A percentile compares a stretch with the other conserved stretches of the same genome.
phyloP scores from a whole-genome alignment of 208 protist genomes.

The Leishmania arabica region DNA sequence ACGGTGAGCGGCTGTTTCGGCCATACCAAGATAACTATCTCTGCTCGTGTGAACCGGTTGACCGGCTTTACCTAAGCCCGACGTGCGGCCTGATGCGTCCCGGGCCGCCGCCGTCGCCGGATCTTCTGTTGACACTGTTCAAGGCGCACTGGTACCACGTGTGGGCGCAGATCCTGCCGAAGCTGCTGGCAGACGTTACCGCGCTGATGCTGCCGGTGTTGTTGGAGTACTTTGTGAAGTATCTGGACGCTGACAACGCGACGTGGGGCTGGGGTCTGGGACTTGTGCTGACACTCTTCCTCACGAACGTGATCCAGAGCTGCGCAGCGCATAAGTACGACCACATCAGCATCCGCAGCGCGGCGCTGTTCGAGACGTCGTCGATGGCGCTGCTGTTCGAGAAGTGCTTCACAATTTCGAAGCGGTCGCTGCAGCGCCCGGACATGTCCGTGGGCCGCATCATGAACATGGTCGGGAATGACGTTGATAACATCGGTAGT shows the following conservation, averaged over 20 bases:
- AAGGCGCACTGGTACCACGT: constrained; percentile 39
- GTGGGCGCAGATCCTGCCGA: constrained; percentile 32
- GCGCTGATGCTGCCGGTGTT: constrained; percentile 35
- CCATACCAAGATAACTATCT: constrained; percentile 11
- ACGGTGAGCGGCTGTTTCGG: constrained; percentile 47
- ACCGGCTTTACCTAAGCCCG: constrained; percentile 27
- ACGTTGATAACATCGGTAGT: constrained; percentile 45
- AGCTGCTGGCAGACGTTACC: constrained; percentile 35
- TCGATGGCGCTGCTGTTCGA: constrained; percentile 71
- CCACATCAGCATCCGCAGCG: constrained; percentile 49
- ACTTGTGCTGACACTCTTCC: constrained; percentile 38
- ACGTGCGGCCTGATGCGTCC: constrained; percentile 4
- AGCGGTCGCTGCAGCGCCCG: constrained; percentile 44
- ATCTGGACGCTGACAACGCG: constrained; percentile 27
- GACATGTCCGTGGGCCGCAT: constrained; percentile 73
- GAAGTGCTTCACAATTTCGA: constrained; percentile 64
- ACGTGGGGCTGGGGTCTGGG: constrained; percentile 26
- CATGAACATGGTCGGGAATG: constrained; percentile 73
- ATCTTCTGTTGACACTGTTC: constrained; percentile 32
- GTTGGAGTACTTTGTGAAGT: constrained; percentile 49
- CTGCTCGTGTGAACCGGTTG: constrained; percentile 45
- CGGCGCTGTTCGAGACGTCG: constrained; percentile 56
- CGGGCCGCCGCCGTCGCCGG: constrained; percentile 15
- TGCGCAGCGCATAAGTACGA: constrained; percentile 63
- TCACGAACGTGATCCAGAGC: constrained; percentile 37